Percentiles rank a stretch among this genome's conserved stretches.
These are phyloP conservation scores for Nothophoma quercina DNA, from an alignment of 2,329 filamentous ascomycete genomes.

Conservation along the genomic window DNA sequence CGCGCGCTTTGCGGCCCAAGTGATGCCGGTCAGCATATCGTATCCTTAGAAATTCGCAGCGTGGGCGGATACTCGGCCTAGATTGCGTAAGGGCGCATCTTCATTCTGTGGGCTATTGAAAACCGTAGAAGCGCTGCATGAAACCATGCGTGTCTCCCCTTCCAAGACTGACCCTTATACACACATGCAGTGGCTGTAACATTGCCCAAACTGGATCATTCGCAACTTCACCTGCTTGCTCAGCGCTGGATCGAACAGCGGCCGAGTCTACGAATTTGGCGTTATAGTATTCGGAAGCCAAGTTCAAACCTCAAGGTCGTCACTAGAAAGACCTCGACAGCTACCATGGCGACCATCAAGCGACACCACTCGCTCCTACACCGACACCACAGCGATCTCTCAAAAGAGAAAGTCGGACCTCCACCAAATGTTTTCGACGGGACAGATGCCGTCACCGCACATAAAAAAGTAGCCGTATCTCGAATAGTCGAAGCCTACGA, in stretches of 20 bases:
- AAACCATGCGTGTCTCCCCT: conserved; percentile 13
- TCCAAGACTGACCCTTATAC: conserved; percentile 3
- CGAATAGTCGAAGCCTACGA: conserved; percentile 20
- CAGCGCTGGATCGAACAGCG: conserved; percentile 20
- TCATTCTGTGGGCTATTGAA: conserved; percentile 9
- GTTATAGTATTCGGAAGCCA: conserved; percentile 16
- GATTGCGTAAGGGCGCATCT: conserved; percentile 18
- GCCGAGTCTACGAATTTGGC: conserved; percentile 18
- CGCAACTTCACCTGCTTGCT: conserved; percentile 18
- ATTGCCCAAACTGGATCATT: conserved; percentile 19
- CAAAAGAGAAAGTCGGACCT: conserved; percentile 3
- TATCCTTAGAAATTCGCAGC: conserved; percentile 8
- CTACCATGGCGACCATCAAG: conserved; percentile 18
- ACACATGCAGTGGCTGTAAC: conserved; percentile 15
- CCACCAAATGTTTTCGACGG: conserved; percentile 11
- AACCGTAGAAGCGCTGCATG: conserved; percentile 11
- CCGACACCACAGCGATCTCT: conserved; percentile 14
- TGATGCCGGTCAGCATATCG: conserved; percentile 19
- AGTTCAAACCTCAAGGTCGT: conserved; percentile 9
- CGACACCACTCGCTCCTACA: conserved; percentile 19
- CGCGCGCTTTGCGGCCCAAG: conserved; percentile 8
- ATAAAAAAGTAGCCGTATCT: conserved; percentile 16
- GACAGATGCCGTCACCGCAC: conserved; percentile 12
- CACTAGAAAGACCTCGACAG: conserved; percentile 8
- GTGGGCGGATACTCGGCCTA: conserved; percentile 15